Conservation (phyloP, 352 stramenopile species). For the Globisporangium viniferum region DNA sequence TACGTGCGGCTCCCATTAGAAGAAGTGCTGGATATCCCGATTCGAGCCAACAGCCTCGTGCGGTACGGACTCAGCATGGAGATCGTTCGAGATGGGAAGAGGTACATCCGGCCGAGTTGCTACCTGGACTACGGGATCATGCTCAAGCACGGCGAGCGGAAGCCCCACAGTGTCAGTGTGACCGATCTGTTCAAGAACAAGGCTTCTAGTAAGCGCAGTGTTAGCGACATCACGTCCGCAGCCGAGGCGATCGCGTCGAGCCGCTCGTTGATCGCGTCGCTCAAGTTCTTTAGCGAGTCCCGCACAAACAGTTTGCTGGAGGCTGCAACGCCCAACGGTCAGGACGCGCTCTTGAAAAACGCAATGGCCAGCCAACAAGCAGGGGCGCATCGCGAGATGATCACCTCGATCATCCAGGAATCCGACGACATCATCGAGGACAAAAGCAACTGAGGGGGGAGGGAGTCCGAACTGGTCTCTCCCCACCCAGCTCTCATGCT, state of each 20-base stretch:
- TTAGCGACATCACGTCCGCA: background rate
- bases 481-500: no score
- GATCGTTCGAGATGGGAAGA: slow-evolving; percentile 20
- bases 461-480: background rate
- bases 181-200: slow-evolving; percentile 10
- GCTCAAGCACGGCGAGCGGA: slow-evolving; percentile 24
- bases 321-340: background rate
- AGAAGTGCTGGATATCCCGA: slow-evolving; percentile 21
- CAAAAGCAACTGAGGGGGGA: background rate
- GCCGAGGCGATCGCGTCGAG: background rate
- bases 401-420: background rate
- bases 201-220: background rate
- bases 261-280: background rate
- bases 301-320: slow-evolving; percentile 2
- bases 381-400: background rate
- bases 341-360: background rate
- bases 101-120: slow-evolving; percentile 28
- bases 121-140: slow-evolving; percentile 36
- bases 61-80: slow-evolving; percentile 27
- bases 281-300: background rate
- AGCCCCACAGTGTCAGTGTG: slow-evolving; percentile 7
- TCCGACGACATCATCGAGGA: background rate
- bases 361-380: no score
- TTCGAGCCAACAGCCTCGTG: slow-evolving; percentile 25
- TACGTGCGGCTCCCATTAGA: slow-evolving; percentile 25